phyloP scores from a whole-genome alignment of 768 basidiomycete species.

The Leucogyrophana mollusca region DNA sequence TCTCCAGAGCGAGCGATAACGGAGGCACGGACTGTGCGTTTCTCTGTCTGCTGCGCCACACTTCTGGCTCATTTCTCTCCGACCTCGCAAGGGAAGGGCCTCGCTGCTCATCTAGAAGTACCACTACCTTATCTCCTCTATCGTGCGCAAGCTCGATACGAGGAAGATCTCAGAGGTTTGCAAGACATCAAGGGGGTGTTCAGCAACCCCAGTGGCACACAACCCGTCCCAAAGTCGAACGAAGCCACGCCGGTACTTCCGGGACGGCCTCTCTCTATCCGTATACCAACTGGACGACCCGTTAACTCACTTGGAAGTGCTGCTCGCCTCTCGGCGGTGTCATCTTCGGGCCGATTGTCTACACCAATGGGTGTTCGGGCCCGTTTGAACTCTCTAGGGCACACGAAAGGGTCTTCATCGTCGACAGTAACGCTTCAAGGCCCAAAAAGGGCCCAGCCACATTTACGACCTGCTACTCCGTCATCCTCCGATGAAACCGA shows the following conservation, averaged over 20 bases:
- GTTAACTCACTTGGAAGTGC: slow-evolving; percentile 4
- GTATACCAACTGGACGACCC: slow-evolving; percentile 15
- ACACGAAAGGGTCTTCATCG: slow-evolving; percentile 58
- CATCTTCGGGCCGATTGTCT: slow-evolving; percentile 42
- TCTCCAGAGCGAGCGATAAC: slow-evolving; percentile 69
- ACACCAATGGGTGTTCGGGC: slow-evolving; percentile 69
- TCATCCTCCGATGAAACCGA: slow-evolving; percentile 52
- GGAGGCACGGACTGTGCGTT: slow-evolving; percentile 77
- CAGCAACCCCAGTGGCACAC: slow-evolving; percentile 41
- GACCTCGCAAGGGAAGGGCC: slow-evolving; percentile 66
- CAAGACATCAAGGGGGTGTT: slow-evolving; percentile 67
- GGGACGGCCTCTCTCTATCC: slow-evolving; percentile 20
- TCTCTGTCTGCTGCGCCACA: slow-evolving; percentile 1
- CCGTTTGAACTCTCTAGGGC: slow-evolving; percentile 59
- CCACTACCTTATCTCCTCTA: slow-evolving; percentile 85
- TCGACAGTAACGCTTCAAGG: slow-evolving; percentile 72
- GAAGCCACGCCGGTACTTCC: slow-evolving; percentile 14
- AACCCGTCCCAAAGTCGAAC: slow-evolving; percentile 16
- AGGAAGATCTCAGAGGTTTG: slow-evolving; percentile 79
- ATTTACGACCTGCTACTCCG: slow-evolving; percentile 45
- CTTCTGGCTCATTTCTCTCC: not conserved
- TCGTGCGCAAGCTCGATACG: slow-evolving; percentile 79
- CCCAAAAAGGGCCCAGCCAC: slow-evolving; percentile 34
- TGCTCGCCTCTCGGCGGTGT: slow-evolving; percentile 28
- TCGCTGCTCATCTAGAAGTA: slow-evolving; percentile 76